A percentile compares a stretch with the other conserved stretches of the same genome.
phyloP scores from a whole-genome alignment of 768 basidiomycete species.

The Boletus sp. region DNA sequence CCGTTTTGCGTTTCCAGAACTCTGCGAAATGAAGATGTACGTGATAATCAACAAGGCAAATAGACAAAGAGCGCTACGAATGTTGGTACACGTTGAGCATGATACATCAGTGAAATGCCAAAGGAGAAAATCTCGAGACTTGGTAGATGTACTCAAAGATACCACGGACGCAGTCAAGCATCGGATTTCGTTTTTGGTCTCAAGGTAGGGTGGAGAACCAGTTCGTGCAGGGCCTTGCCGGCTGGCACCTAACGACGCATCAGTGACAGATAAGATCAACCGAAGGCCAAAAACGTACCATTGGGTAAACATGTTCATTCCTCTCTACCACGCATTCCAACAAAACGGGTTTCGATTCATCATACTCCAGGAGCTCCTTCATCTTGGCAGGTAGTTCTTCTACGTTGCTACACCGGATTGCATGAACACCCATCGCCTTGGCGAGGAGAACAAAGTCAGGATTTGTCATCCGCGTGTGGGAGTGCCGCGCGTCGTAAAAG shows the following conservation, averaged over 20 bases:
- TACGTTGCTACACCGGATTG: slow-evolving; percentile 66
- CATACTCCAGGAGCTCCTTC: slow-evolving; percentile 98
- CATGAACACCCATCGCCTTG: slow-evolving; percentile 89
- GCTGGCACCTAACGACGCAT: slow-evolving; percentile 64
- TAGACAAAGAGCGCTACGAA: slow-evolving; percentile 2
- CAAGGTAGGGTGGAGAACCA: slow-evolving; percentile 70
- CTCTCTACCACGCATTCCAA: slow-evolving; percentile 87
- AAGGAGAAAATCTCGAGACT: neutral
- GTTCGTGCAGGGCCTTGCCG: slow-evolving; percentile 93
- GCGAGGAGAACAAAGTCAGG: slow-evolving; percentile 93
- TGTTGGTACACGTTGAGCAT: slow-evolving; percentile 28
- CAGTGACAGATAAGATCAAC: neutral
- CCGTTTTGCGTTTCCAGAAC: slow-evolving; percentile 20
- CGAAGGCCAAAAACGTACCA: slow-evolving; percentile 48
- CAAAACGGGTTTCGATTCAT: slow-evolving; percentile 79
- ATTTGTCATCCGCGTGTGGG: slow-evolving; percentile 94
- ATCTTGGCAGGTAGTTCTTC: slow-evolving; percentile 90
- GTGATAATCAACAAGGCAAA: slow-evolving; percentile 1
- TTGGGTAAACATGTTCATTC: slow-evolving; percentile 88
- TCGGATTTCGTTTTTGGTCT: slow-evolving; percentile 28
- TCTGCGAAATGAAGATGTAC: slow-evolving; percentile 1
- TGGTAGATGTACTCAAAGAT: neutral
- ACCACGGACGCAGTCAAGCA: slow-evolving; percentile 10
- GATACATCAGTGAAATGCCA: slow-evolving; percentile 15
- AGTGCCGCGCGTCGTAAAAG: slow-evolving; percentile 96